Percentiles rank a stretch among this genome's conserved stretches.
These are phyloP conservation scores for Talaromyces sp. DNA, from an alignment of 2,329 filamentous ascomycete species.

Conservation along the genomic window DNA sequence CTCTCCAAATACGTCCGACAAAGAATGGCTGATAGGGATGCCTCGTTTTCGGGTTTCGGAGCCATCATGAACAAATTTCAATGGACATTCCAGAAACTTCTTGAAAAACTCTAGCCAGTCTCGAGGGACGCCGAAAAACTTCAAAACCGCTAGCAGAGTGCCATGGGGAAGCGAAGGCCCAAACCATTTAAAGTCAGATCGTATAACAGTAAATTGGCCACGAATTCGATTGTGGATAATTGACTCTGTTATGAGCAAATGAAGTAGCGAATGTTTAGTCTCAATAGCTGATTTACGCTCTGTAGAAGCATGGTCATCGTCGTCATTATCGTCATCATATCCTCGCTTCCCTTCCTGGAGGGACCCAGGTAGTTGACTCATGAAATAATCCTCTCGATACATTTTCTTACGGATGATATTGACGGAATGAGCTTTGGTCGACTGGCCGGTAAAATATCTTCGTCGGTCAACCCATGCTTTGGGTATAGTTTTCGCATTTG, in stretches of 20 bases:
- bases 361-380: conserved; percentile 52
- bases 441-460: conserved; percentile 42
- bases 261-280: conserved; percentile 57
- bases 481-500: conserved; percentile 31
- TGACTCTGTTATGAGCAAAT: conserved; percentile 56
- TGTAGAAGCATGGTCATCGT: conserved; percentile 24
- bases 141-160: conserved; percentile 56
- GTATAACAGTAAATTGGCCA: conserved; percentile 52
- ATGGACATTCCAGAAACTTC: conserved; percentile 57
- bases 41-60: conserved; percentile 53
- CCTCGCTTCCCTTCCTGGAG: conserved; percentile 36
- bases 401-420: conserved; percentile 34
- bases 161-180: conserved; percentile 58
- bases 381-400: conserved; percentile 52
- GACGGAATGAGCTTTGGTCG: conserved; percentile 14
- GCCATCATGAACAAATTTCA: conserved; percentile 57
- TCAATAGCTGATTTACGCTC: conserved; percentile 43
- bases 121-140: conserved; percentile 58
- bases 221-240: conserved; percentile 49
- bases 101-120: conserved; percentile 59
- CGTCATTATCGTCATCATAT: conserved; percentile 38
- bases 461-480: conserved; percentile 43
- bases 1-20: conserved; percentile 61
- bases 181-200: conserved; percentile 59
- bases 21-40: conserved; percentile 57